Conservation (phyloP, 177 flowering plant species). For the Vitis hybrid region DNA sequence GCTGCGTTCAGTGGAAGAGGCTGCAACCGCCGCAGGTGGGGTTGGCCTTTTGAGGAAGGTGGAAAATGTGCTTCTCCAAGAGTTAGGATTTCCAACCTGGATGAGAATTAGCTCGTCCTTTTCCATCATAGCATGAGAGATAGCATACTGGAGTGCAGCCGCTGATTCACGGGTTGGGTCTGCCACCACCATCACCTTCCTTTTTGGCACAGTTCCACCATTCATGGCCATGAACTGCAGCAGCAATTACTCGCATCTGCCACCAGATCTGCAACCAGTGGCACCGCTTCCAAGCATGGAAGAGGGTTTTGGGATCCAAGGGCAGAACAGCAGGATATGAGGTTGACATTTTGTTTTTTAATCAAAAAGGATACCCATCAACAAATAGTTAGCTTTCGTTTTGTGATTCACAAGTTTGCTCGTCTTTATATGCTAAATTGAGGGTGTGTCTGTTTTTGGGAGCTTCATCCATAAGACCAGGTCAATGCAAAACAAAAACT, state of each 20-base stretch:
- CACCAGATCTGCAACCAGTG: constrained; percentile 3
- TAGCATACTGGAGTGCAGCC: constrained; percentile 60
- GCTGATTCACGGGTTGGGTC: constrained; percentile 64
- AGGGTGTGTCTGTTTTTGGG: not conserved
- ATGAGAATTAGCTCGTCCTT: constrained; percentile 63
- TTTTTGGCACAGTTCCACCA: constrained; percentile 15
- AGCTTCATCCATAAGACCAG: constrained; percentile 2
- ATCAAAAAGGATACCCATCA: not conserved
- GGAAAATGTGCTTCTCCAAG: constrained; percentile 49
- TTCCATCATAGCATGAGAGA: constrained; percentile 57
- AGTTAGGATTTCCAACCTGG: constrained; percentile 40
- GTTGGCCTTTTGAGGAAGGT: constrained; percentile 39
- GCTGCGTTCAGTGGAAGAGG: constrained; percentile 5
- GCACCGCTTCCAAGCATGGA: not conserved
- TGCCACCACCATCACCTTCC: constrained; percentile 70
- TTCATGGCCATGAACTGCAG: constrained; percentile 36
- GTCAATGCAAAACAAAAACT: constrained; percentile 5
- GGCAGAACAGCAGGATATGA: not conserved
- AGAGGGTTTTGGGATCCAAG: not conserved
- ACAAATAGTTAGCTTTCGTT: constrained; percentile 1
- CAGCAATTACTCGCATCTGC: constrained; percentile 1
- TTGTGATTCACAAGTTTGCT: constrained; percentile 7
- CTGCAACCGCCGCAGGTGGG: not conserved
- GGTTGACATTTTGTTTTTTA: constrained; percentile 3
- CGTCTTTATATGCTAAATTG: not conserved